Base-by-base conservation (phyloP, 129 eudicot genomes). In the Lactuca saligna region DNA sequence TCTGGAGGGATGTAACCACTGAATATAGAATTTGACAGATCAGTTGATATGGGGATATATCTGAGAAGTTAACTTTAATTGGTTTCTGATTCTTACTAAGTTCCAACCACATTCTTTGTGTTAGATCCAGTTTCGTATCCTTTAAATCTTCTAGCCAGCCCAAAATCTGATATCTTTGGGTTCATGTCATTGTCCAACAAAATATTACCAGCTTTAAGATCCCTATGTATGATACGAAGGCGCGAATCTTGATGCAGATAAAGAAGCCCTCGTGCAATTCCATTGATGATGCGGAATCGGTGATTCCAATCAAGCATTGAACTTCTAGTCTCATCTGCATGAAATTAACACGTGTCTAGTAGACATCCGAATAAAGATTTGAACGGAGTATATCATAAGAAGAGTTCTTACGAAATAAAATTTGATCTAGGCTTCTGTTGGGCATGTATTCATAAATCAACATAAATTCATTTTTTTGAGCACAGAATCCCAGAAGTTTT, bases 101-200 rank as follows among this genome's bases (percentile, higher is more conserved):
- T 71, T 65, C 78, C 82, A 4, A 78, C 78, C 20, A 78, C 63
- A 49, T 66, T 72, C 16, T 58, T 72, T 14, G 82, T 72, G 54
- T 78, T 78, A 1, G 69, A 73, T 37, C 49, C 38, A 14, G 35
- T 58, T 72, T 78, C 58, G 25, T 78, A 66, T 25, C 57, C 78
- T 17, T 61, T 56, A 31, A 78, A 78, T 15, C 68, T 72, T 57
- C 70, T 71, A n/a, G 82, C 82, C 65, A 78, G 69, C 5, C 82
- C 82, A 32, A 78, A 78, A 60, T 78, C 82, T 50, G 82, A 78
- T 64, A 78, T 78, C 56, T 72, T 78, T 5, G 82, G 69, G 38
- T 13, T 55, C 78, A 78, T 65, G 25, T 66, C 65, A 48, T 38
- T 11, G 48, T 71, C 78, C 58, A 78, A 44, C 17, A 78, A 72